Conservation (phyloP, 179 eudicot genomes). For the Pouteria campechiana region DNA sequence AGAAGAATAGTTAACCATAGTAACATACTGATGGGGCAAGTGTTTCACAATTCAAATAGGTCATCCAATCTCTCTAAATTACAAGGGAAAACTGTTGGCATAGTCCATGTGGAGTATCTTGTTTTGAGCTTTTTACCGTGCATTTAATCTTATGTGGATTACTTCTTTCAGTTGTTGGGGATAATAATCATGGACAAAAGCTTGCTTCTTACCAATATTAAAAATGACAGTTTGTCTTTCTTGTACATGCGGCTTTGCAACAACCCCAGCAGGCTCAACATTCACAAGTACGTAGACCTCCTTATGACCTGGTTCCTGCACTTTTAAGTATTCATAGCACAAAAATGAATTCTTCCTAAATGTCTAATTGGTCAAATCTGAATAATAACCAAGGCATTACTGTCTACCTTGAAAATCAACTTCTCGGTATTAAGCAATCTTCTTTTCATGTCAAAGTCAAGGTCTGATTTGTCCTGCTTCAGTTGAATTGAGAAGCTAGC, state of each 20-base stretch:
- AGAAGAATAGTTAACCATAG: no score
- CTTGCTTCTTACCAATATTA: slow-evolving; percentile 55
- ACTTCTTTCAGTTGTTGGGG: no score
- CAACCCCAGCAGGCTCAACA: slow-evolving; percentile 84
- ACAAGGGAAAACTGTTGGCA: no score
- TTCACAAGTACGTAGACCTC: slow-evolving; percentile 45
- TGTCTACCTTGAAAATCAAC: slow-evolving; percentile 58
- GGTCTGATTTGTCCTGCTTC: slow-evolving; percentile 30
- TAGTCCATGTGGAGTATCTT: no score
- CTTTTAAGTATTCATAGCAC: slow-evolving; percentile 1
- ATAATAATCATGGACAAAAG: no score
- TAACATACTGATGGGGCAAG: no score
- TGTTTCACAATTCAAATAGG: no score
- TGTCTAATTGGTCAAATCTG: slow-evolving; percentile 30
- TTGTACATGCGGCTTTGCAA: slow-evolving; percentile 53
- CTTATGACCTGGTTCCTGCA: slow-evolving; percentile 19
- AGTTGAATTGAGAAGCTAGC: slow-evolving; percentile 59
- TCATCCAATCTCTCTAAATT: no score
- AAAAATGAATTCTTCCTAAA: not conserved
- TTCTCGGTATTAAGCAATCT: slow-evolving; percentile 85
- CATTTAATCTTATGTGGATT: no score
- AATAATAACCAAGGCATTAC: slow-evolving; percentile 13
- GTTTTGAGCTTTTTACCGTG: no score
- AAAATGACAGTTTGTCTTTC: slow-evolving; percentile 61
- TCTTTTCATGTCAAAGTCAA: slow-evolving; percentile 35